These are phyloP conservation scores for Chlorella sp. DNA, from an alignment of 139 green algal species.

Conservation along the genomic window DNA sequence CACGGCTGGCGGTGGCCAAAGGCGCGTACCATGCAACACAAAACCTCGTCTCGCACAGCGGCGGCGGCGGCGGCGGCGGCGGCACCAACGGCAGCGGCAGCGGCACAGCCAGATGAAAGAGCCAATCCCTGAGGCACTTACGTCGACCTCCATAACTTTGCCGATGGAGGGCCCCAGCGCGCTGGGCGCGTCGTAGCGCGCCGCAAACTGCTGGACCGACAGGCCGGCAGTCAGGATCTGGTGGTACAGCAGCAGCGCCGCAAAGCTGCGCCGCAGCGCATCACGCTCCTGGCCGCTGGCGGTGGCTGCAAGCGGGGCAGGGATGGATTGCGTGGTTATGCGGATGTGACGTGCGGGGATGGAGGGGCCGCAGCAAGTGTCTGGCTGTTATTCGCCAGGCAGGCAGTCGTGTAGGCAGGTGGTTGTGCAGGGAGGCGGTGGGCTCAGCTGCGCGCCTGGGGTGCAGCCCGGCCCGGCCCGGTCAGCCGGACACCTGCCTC, in stretches of 20 bases:
- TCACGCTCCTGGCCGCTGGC: neutral
- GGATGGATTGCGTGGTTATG: neutral
- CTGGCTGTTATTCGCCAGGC: too few relatives aligned
- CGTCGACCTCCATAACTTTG: neutral
- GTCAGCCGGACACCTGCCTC: neutral
- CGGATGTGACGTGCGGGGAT: neutral
- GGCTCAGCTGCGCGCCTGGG: too few relatives aligned
- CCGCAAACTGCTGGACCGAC: neutral
- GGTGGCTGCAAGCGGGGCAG: neutral
- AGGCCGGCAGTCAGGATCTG: neutral
- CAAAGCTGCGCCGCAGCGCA: neutral
- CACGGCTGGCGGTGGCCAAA: neutral
- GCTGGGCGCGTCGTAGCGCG: neutral
- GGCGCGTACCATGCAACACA: neutral
- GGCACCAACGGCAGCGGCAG: neutral
- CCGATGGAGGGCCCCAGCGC: neutral
- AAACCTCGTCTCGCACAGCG: too few relatives aligned
- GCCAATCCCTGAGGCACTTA: too few relatives aligned
- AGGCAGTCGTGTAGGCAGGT: too few relatives aligned
- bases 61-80: too few relatives aligned
- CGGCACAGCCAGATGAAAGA: too few relatives aligned
- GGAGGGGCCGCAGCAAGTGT: too few relatives aligned
- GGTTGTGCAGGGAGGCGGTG: too few relatives aligned
- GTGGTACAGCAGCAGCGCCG: conserved; percentile 23
- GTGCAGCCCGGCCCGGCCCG: neutral